These are phyloP conservation scores for Rhipidocladum racemiflorum DNA, from an alignment of 176 grass and related monocot genomes.

Conservation along the genomic window DNA sequence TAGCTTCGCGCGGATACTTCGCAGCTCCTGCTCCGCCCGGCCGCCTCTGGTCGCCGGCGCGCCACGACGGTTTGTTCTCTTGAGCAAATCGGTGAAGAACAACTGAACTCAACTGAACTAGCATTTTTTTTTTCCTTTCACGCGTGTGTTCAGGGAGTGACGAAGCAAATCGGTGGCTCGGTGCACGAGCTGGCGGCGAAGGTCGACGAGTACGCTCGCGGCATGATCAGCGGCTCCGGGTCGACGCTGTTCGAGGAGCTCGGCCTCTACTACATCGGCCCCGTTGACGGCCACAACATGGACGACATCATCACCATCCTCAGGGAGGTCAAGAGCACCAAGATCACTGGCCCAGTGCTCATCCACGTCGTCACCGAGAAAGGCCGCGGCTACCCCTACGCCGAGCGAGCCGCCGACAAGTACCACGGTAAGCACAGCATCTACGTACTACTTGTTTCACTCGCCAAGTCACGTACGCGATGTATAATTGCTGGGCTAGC, in stretches of 20 bases:
- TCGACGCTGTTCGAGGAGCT: constrained; percentile 94
- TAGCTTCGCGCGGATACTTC: too few relatives aligned
- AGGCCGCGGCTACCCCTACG: constrained; percentile 95
- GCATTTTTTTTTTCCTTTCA: background rate
- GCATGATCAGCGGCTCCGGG: constrained; percentile 93
- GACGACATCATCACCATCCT: constrained; percentile 90
- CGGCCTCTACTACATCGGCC: constrained; percentile 96
- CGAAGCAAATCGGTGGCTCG: constrained; percentile 87
- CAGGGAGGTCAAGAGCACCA: constrained; percentile 86
- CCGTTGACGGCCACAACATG: constrained; percentile 91
- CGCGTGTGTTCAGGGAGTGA: constrained; percentile 58
- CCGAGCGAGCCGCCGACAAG: constrained; percentile 90
- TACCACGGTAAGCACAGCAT: constrained; percentile 66
- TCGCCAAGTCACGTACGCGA: background rate
- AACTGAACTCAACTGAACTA: too few relatives aligned
- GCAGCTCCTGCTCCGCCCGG: too few relatives aligned
- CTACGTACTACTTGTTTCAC: background rate
- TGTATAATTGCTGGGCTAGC: background rate
- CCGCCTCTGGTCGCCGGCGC: too few relatives aligned
- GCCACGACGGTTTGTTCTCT: too few relatives aligned
- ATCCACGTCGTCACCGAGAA: constrained; percentile 96
- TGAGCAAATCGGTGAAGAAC: too few relatives aligned
- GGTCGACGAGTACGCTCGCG: constrained; percentile 98
- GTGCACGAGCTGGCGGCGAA: constrained; percentile 91
- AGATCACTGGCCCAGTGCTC: constrained; percentile 86